Conservation (phyloP, 305 asterid genomes). For the Solanum chacoense region DNA sequence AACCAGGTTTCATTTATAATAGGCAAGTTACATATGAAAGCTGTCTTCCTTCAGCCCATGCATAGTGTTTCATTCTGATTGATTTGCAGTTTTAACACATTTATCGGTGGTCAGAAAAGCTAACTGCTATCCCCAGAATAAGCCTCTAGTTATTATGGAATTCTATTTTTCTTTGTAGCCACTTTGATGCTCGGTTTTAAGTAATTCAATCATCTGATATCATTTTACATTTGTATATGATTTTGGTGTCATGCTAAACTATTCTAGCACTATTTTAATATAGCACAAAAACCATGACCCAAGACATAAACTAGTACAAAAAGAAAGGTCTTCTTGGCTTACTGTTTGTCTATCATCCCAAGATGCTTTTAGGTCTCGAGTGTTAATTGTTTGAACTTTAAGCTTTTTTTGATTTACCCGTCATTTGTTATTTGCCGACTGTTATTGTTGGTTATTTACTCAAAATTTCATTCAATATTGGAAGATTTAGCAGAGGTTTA, state of each 20-base stretch:
- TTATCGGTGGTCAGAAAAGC: neutral
- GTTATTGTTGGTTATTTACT: neutral
- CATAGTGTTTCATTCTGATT: neutral
- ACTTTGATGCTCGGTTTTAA: neutral
- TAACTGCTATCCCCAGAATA: neutral
- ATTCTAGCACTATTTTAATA: neutral
- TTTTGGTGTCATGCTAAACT: neutral
- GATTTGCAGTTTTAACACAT: neutral
- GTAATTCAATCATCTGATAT: neutral
- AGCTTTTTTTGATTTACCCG: neutral
- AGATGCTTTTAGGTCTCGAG: neutral
- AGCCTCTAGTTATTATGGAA: neutral
- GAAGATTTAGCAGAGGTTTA: neutral
- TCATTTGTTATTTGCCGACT: neutral
- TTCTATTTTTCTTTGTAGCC: neutral
- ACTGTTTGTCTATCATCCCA: neutral
- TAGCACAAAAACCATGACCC: neutral
- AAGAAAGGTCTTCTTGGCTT: neutral
- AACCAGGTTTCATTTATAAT: neutral
- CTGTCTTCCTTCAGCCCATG: neutral
- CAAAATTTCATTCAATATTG: neutral
- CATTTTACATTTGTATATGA: neutral
- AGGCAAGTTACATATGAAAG: neutral
- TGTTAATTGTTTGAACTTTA: neutral
- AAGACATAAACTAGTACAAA: neutral